These are phyloP conservation scores for Neoboletus brunneissimus DNA, from an alignment of 768 basidiomycete species.

Conservation along the genomic window DNA sequence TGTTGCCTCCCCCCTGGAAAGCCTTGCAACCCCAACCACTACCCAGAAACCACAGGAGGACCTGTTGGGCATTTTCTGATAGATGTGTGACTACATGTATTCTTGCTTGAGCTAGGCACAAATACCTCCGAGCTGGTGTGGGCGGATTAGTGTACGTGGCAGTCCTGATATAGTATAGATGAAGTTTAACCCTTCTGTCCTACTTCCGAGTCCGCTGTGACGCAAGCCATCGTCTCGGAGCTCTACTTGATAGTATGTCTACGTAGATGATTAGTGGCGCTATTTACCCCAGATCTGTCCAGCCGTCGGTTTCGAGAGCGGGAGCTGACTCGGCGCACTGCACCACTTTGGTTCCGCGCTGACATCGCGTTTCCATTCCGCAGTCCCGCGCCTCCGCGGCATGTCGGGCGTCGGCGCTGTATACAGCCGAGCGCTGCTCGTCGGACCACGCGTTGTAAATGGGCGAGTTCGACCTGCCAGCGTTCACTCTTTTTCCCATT, in stretches of 20 bases:
- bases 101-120: not conserved
- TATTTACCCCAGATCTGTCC: not conserved
- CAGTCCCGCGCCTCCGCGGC: not conserved
- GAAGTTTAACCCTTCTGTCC: not conserved
- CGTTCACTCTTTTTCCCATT: not conserved
- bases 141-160: too few relatives aligned
- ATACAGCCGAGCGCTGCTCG: too few relatives aligned
- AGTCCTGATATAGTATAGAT: not conserved
- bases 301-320: not conserved
- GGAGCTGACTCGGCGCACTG: too few relatives aligned
- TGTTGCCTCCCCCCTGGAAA: conserved; percentile 22
- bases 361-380: not conserved
- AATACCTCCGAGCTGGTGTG: not conserved
- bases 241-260: not conserved
- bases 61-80: conserved; percentile 53
- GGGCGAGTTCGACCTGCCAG: not conserved
- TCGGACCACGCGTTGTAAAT: not conserved
- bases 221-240: not conserved
- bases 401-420: not conserved
- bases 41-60: conserved; percentile 46
- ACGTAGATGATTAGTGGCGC: not conserved
- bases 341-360: not conserved
- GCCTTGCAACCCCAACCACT: conserved; percentile 16
- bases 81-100: conserved; percentile 3
- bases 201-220: not conserved